A percentile compares a stretch with the other conserved stretches of the same genome.
These are phyloP conservation scores for Babesia ovis DNA, from an alignment of 169 alveolate species.

Conservation along the genomic window DNA sequence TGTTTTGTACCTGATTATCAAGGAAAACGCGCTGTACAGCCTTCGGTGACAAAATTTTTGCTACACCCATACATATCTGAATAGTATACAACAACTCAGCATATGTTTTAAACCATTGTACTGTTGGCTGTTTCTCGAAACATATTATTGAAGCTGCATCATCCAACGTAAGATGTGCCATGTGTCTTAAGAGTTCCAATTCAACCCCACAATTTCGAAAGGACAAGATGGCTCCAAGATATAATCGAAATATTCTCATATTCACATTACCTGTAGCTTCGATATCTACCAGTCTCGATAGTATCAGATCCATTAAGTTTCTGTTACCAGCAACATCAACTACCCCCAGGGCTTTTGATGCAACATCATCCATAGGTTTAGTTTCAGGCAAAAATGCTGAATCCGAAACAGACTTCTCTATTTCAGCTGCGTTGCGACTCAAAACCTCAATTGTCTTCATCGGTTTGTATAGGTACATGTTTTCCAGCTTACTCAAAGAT, in stretches of 20 bases:
- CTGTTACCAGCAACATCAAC: not conserved
- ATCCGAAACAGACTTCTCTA: not conserved
- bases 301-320: not conserved
- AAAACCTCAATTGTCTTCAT: not conserved
- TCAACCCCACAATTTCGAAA: not conserved
- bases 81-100: not conserved
- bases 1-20: not conserved
- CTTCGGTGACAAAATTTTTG: not conserved
- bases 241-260: not conserved
- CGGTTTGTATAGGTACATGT: not conserved
- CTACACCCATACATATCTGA: not conserved
- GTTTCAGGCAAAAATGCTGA: not conserved
- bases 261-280: not conserved
- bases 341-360: not conserved
- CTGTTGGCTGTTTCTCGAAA: not conserved
- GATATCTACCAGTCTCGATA: too few species aligned
- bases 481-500: conserved; percentile 3
- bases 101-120: not conserved
- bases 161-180: not conserved
- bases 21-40: conserved; percentile 8
- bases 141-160: not conserved
- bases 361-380: not conserved
- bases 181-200: not conserved
- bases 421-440: not conserved
- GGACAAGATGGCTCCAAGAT: not conserved